These are phyloP conservation scores for Hemileia vastatrix DNA, from an alignment of 1,284 basidiomycete species.

Conservation along the genomic window DNA sequence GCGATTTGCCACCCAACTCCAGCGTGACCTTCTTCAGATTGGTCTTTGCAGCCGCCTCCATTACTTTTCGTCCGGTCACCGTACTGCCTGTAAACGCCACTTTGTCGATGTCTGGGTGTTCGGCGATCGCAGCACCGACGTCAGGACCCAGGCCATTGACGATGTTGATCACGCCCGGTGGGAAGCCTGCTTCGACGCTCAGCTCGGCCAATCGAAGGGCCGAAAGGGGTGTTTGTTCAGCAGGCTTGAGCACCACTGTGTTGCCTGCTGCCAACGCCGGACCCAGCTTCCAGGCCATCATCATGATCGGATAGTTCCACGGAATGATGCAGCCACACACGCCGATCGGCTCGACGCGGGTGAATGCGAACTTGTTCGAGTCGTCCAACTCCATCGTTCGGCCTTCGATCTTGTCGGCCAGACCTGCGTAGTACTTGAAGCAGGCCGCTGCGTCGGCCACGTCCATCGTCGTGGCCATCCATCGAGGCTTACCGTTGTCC, in stretches of 20 bases:
- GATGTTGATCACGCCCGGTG: conserved; percentile 29
- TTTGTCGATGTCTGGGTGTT: conserved; percentile 29
- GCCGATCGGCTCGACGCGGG: conserved; percentile 42
- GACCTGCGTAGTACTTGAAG: conserved; percentile 30
- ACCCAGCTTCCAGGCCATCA: conserved; percentile 29
- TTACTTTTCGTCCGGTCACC: conserved; percentile 70
- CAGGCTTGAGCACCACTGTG: conserved; percentile 29
- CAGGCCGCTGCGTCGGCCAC: conserved; percentile 28
- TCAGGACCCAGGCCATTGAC: conserved; percentile 22
- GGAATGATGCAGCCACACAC: conserved; percentile 34
- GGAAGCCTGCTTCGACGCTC: conserved; percentile 32
- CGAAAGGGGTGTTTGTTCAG: conserved; percentile 30
- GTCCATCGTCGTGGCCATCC: conserved; percentile 27
- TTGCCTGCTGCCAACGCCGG: conserved; percentile 36
- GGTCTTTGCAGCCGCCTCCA: conserved; percentile 68
- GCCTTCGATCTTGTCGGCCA: conserved; percentile 24
- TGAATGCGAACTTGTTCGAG: conserved; percentile 36
- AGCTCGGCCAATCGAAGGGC: conserved; percentile 27
- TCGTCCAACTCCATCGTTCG: conserved; percentile 35
- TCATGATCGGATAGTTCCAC: conserved; percentile 36
- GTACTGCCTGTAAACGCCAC: conserved; percentile 57
- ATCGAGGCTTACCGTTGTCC: conserved; percentile 27
- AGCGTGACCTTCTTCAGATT: conserved; percentile 88
- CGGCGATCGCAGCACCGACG: conserved; percentile 24
- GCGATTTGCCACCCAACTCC: conserved; percentile 85